A percentile compares a stretch with the other conserved stretches of the same genome.
phyloP scores from a whole-genome alignment of 768 basidiomycete genomes.

The Tricholomella constricta region DNA sequence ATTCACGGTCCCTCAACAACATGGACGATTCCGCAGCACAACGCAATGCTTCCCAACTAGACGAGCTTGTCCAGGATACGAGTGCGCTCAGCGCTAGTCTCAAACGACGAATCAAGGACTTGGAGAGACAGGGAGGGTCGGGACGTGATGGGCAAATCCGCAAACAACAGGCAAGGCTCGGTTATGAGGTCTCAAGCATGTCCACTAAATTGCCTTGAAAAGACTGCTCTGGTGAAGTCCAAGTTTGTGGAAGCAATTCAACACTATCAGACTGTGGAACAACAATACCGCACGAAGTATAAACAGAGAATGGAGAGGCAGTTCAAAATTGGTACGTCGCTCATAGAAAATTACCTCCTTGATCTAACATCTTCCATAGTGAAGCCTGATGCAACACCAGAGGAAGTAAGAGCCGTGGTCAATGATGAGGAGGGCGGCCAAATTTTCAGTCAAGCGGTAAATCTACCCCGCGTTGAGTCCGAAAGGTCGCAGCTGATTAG shows the following conservation, averaged over 20 bases:
- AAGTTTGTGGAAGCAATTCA: slow-evolving; percentile 89
- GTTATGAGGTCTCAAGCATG: not conserved
- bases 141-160: slow-evolving; percentile 73
- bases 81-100: slow-evolving; percentile 67
- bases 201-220: slow-evolving; percentile 5
- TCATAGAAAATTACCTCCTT: not conserved
- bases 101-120: slow-evolving; percentile 70
- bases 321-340: slow-evolving; percentile 74
- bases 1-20: slow-evolving; percentile 74
- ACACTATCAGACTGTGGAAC: slow-evolving; percentile 81
- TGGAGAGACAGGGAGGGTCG: slow-evolving; percentile 68
- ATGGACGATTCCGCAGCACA: slow-evolving; percentile 70
- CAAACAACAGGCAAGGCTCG: slow-evolving; percentile 64
- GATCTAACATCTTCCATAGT: slow-evolving; percentile 44
- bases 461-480: slow-evolving; percentile 5
- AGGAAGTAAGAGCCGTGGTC: slow-evolving; percentile 86
- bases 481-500: slow-evolving; percentile 10
- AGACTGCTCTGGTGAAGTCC: slow-evolving; percentile 66
- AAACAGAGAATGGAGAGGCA: slow-evolving; percentile 85
- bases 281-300: slow-evolving; percentile 75
- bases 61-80: slow-evolving; percentile 71
- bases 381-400: slow-evolving; percentile 90
- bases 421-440: slow-evolving; percentile 81
- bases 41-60: slow-evolving; percentile 61
- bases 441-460: slow-evolving; percentile 87